Evolutionary conservation across 1,284 basidiomycete genomes (phyloP), one percentile per base, ranked within the genome.

Genomic region (Trichosporon sp.): DNA sequence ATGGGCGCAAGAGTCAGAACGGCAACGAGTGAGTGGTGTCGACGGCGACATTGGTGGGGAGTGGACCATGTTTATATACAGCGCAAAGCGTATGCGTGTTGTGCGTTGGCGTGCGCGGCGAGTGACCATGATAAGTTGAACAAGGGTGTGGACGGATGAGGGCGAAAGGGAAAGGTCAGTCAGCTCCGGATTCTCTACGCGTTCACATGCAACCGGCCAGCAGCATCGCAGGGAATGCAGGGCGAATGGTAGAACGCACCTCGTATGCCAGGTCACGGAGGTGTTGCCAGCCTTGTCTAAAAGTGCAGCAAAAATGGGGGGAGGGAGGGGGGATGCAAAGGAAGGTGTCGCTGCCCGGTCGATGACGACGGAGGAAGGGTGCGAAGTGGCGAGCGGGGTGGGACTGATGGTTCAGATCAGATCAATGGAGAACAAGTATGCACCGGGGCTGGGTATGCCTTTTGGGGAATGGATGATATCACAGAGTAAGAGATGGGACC

Each of bases 271-370:
- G 32, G 21, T 63, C 59, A 63, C 59, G 59, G 16, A 63, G 59
- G 59, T 63, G 59, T 35, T 7, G 59, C 59, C 32, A 19, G 59
- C 59, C 31, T 63, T 35, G 59, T 32, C 31, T 63, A 32, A 19
- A 21, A 35, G 59, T 63, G 59, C 59, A 63, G 59, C 59, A 63
- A 37, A 4, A 37, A 37, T 37, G 32, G 16, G n/a, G 48, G 14
- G 56, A 26, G 40, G 40, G 12, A 5, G 43, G 43, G 43, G 26
- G 43, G 59, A 63, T 63, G 59, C 59, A 63, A 63, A 63, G 32
- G 59, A 63, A 37, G 59, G 59, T 63, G 59, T 63, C 59, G 59
- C 59, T 63, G 59, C 59, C 21, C 59, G 59, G n/a, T 63, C 59
- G 59, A 35, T 63, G 59, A 63, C 59, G 32, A 63, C 16, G 32